Evolutionary conservation across 805 yeast species (phyloP).

Genomic region (Wickerhamomyces sydowiorum): DNA sequence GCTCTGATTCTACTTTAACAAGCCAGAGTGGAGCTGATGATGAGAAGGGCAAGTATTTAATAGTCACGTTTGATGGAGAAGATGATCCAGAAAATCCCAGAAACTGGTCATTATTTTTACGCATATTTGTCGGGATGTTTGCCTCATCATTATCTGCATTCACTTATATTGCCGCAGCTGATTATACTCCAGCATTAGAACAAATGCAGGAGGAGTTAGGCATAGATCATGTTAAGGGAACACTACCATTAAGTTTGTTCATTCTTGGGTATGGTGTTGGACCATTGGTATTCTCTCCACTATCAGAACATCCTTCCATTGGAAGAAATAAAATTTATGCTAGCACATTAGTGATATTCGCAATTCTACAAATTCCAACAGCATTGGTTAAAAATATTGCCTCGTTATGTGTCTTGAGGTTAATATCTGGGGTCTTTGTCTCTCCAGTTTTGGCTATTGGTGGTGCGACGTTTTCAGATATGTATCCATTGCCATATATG

Average conservation of each 20-base stretch:
- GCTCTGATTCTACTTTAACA: not conserved
- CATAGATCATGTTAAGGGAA: constrained; percentile 38
- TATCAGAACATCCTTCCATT: constrained; percentile 47
- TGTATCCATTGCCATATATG: constrained; percentile 33
- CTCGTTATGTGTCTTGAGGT: constrained; percentile 43
- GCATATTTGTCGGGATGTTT: constrained; percentile 31
- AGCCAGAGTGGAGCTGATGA: no score
- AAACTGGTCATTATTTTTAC: constrained; percentile 45
- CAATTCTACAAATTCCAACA: constrained; percentile 49
- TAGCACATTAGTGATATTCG: constrained; percentile 39
- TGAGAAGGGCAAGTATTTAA: not conserved
- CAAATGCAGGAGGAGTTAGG: constrained; percentile 39
- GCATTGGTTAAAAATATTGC: constrained; percentile 47
- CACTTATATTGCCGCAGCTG: constrained; percentile 52
- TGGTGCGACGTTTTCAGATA: constrained; percentile 51
- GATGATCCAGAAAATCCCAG: constrained; percentile 52
- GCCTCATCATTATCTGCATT: constrained; percentile 43
- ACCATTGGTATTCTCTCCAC: constrained; percentile 52
- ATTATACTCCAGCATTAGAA: constrained; percentile 46
- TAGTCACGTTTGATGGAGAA: constrained; percentile 21
- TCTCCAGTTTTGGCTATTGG: constrained; percentile 55
- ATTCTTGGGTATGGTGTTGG: constrained; percentile 60
- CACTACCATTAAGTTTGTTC: constrained; percentile 47
- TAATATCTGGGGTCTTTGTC: constrained; percentile 49
- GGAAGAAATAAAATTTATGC: constrained; percentile 51